phyloP scores from a whole-genome alignment of 441 rosid genomes.

The Monsonia emarginata region DNA sequence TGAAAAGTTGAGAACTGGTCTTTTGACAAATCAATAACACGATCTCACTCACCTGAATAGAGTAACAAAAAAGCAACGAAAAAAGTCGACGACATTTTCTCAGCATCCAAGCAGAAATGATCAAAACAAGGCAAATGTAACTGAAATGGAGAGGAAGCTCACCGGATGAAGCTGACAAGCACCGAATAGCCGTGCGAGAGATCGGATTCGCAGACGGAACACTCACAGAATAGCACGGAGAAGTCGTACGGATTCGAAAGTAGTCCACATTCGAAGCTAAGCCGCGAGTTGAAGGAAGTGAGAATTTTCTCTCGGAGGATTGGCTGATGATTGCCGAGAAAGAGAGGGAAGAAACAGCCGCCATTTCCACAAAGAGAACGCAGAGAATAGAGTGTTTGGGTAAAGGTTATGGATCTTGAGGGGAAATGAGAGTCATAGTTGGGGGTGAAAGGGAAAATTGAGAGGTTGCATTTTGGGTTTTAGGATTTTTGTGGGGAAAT shows the following conservation, averaged over 20 bases:
- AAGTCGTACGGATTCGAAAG: slow-evolving; percentile 31
- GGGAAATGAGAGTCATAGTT: neutral
- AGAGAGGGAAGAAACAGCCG: slow-evolving; percentile 59
- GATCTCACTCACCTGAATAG: neutral
- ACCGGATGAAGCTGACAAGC: slow-evolving; percentile 48
- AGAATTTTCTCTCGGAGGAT: slow-evolving; percentile 31
- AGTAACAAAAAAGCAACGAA: too few relatives aligned
- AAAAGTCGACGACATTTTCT: neutral
- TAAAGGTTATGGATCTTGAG: neutral
- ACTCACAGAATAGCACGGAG: slow-evolving; percentile 28
- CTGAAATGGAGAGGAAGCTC: slow-evolving; percentile 11
- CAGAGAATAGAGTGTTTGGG: neutral
- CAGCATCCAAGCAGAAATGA: neutral
- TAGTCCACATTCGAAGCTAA: slow-evolving; percentile 30
- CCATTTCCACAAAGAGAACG: slow-evolving; percentile 30
- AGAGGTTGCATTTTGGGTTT: slow-evolving; percentile 13
- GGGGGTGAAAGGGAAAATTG: neutral
- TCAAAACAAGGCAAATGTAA: neutral
- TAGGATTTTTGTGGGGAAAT: neutral
- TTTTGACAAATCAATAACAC: neutral
- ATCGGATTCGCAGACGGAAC: slow-evolving; percentile 32
- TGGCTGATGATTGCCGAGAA: slow-evolving; percentile 44
- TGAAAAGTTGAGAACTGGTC: neutral
- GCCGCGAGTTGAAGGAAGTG: slow-evolving; percentile 25
- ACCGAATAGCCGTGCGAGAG: slow-evolving; percentile 41